Base-by-base conservation (phyloP, 202 grass and related monocot genomes). In the Hordeum pubiflorum region DNA sequence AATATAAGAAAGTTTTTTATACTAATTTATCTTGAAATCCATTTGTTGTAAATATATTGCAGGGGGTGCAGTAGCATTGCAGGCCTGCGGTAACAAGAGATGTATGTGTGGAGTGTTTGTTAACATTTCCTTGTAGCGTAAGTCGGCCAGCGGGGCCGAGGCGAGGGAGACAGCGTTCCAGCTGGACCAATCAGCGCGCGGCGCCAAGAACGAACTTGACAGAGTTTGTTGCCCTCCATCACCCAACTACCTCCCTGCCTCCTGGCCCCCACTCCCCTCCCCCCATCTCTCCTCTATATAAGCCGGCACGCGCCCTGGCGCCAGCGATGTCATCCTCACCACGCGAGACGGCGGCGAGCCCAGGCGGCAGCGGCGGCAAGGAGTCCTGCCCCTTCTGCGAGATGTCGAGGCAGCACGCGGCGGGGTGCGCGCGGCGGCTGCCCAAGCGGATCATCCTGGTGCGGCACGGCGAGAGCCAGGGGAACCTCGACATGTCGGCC, bases 391-490 rank as follows among this genome's bases (percentile, higher is more conserved):
- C 3, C 15, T 90, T 71, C 61, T 90, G 88, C 84, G 88, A 86
- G 80, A 90, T 90, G 88, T 80, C 80, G 55, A 64, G 70, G 79
- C 88, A 89, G 80, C 88, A 86, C 83, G 83, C 69, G 11, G 31
- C 69, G 27, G 74, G 70, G 2, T 85, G 41, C 74, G 58, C 61
- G 68, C 88, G 92, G 40, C 77, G 83, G n/a, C 92, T 99, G 5
- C 96, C 96, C 0, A 91, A 87, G 87, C 81, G 96, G 77, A 99
- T 99, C 84, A 99, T 99, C 58, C 90, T 99, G 39, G 89, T 99
- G 20, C 88, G 96, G 62, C 96, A 99, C 83, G 96, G 96, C 26
- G 96, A 99, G 92, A 93, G 90, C 87, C 80, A 99, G 81, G 96
- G 96, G 3, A 99, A 99, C 83, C 82, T 96, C 38, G 96, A 99